phyloP scores from a whole-genome alignment of 148 eudicot species.

The Fagopyrum tataricum region DNA sequence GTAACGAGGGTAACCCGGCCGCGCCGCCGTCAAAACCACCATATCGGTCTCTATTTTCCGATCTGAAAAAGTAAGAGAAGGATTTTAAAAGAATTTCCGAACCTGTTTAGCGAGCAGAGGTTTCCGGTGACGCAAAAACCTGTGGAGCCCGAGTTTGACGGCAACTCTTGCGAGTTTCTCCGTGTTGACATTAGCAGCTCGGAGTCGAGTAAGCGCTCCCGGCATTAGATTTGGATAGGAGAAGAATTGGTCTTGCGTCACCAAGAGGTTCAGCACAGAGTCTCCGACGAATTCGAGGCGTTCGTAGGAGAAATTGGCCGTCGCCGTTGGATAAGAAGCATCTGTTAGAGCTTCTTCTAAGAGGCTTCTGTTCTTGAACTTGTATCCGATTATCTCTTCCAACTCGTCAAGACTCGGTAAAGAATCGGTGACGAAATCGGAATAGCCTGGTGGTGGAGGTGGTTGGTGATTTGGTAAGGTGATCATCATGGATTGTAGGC shows the following conservation, averaged over 20 bases:
- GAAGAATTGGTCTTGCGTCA: slow-evolving; percentile 32
- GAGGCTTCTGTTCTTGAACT: slow-evolving; percentile 25
- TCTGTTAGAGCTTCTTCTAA: slow-evolving; percentile 47
- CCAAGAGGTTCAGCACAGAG: slow-evolving; percentile 33
- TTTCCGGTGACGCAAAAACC: slow-evolving; percentile 27
- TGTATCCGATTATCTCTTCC: slow-evolving; percentile 19
- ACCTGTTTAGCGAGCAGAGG: slow-evolving; percentile 29
- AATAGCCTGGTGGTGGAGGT: neutral
- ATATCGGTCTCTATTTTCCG: too few species aligned
- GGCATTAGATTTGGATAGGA: slow-evolving; percentile 33
- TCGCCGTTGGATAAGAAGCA: slow-evolving; percentile 20
- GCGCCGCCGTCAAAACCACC: too few species aligned
- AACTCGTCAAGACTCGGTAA: slow-evolving; percentile 3
- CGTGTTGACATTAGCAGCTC: slow-evolving; percentile 50
- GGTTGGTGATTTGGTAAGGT: neutral
- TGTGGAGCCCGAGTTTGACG: slow-evolving; percentile 27
- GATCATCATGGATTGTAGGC: neutral
- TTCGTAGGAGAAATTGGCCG: slow-evolving; percentile 24
- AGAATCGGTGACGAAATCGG: neutral
- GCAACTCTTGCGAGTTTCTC: slow-evolving; percentile 61
- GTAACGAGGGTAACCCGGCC: too few species aligned
- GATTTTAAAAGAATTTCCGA: neutral
- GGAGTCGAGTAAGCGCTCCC: slow-evolving; percentile 33
- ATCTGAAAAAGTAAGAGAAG: too few species aligned
- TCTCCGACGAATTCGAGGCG: slow-evolving; percentile 56